Evolutionary conservation across 2,329 filamentous ascomycete species (phyloP).

Genomic region (Lachnellula hyalina): DNA sequence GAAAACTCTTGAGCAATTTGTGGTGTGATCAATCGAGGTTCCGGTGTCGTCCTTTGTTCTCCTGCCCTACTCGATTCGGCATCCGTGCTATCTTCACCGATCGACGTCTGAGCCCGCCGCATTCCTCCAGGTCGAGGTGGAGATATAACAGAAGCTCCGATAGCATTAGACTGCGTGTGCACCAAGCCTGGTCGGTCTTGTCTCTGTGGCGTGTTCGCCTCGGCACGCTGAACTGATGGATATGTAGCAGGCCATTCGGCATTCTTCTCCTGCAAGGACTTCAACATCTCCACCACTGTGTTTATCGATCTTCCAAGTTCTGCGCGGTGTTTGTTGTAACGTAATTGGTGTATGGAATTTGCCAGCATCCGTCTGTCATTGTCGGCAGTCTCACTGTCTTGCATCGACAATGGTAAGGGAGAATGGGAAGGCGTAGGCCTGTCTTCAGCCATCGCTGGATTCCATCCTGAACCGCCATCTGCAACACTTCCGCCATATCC

Average conservation of each 20-base stretch:
- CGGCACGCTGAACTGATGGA: constrained; percentile 69
- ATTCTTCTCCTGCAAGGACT: constrained; percentile 83
- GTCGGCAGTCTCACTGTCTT: constrained; percentile 40
- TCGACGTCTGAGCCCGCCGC: constrained; percentile 67
- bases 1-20: constrained; percentile 96
- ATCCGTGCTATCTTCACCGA: constrained; percentile 49
- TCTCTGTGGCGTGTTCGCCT: constrained; percentile 38
- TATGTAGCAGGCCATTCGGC: constrained; percentile 91
- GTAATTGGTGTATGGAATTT: constrained; percentile 84
- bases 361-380: constrained; percentile 65
- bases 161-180: constrained; percentile 55
- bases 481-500: constrained; percentile 81
- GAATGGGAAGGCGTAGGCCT: constrained; percentile 39
- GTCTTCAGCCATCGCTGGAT: constrained; percentile 43
- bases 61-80: constrained; percentile 70
- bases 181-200: constrained; percentile 55
- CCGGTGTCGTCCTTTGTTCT: constrained; percentile 54
- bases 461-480: constrained; percentile 44
- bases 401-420: constrained; percentile 18
- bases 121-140: constrained; percentile 46
- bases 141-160: constrained; percentile 27
- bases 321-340: constrained; percentile 89
- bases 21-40: constrained; percentile 81
- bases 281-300: constrained; percentile 76
- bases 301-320: constrained; percentile 84